Percentiles rank a stretch among this genome's conserved stretches.
Conservation (phyloP, 2,329 filamentous ascomycete species). For the Botrytis cinerea region DNA sequence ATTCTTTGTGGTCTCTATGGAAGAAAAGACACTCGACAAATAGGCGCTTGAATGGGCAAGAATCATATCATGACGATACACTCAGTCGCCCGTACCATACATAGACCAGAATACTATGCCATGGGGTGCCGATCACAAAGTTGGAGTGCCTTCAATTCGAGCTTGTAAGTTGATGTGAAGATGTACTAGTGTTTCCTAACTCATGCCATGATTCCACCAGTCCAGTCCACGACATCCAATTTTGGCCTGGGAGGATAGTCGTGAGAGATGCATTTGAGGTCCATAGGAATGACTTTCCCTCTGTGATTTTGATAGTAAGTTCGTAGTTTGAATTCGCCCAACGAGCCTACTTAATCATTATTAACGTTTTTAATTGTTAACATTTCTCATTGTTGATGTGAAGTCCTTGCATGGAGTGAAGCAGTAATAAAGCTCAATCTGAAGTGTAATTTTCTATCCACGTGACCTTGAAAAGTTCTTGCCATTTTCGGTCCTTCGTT, state of each 20-base stretch:
- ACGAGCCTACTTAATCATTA: neutral
- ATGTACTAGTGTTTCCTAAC: neutral
- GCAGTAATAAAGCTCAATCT: neutral
- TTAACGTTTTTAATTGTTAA: neutral
- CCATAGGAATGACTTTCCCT: neutral
- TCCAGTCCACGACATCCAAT: neutral
- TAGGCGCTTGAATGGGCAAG: neutral
- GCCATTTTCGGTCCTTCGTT: slow-evolving; percentile 17
- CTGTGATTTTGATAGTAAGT: neutral
- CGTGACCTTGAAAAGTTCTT: slow-evolving; percentile 17
- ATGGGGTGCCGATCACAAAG: neutral
- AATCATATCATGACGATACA: neutral
- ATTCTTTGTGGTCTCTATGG: neutral
- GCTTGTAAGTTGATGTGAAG: neutral
- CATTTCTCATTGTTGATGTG: neutral
- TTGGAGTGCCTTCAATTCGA: neutral
- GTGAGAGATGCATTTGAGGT: neutral
- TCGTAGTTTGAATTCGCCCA: neutral
- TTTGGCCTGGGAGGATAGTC: neutral
- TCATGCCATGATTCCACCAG: neutral
- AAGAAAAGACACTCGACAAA: neutral
- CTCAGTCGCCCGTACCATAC: neutral
- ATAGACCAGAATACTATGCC: neutral
- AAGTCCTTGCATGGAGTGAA: slow-evolving; percentile 14
- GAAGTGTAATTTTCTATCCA: neutral